Evolutionary conservation across 371 early-diverging fungal species (phyloP).

Genomic region (Sporodiniella umbellata): DNA sequence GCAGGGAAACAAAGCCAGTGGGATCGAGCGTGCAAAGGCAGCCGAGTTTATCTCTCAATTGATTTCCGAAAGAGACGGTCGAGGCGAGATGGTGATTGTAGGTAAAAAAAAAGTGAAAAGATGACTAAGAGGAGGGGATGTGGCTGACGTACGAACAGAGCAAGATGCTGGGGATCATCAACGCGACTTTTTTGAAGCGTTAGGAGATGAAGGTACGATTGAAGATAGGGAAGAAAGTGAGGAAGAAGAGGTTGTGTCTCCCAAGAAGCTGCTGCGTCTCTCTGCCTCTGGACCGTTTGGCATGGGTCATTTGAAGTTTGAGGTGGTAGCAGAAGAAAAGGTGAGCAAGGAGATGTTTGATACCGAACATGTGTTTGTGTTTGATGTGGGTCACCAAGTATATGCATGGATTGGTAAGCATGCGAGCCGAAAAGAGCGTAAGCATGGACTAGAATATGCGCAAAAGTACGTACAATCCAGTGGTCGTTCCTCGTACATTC

Average conservation of each 20-base stretch:
- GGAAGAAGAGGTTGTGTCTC: slow-evolving; percentile 27
- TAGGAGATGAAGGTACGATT: slow-evolving; percentile 66
- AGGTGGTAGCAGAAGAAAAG: slow-evolving; percentile 44
- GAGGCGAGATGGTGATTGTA: slow-evolving; percentile 61
- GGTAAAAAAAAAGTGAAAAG: slow-evolving; percentile 36
- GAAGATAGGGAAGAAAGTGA: slow-evolving; percentile 41
- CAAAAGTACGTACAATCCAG: slow-evolving; percentile 54
- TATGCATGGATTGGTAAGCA: slow-evolving; percentile 64
- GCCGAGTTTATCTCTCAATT: slow-evolving; percentile 65
- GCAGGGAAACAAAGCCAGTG: slow-evolving; percentile 68
- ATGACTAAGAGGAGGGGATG: too few relatives aligned
- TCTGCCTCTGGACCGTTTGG: slow-evolving; percentile 33
- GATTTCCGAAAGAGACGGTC: slow-evolving; percentile 60
- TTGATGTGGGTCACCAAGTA: slow-evolving; percentile 59
- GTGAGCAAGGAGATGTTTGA: slow-evolving; percentile 51
- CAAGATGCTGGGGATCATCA: slow-evolving; percentile 59
- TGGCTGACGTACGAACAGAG: too few relatives aligned
- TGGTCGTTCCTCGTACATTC: slow-evolving; percentile 52
- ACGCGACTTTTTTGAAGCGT: slow-evolving; percentile 58
- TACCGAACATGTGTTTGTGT: slow-evolving; percentile 57
- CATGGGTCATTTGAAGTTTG: slow-evolving; percentile 36
- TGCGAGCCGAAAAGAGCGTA: slow-evolving; percentile 59
- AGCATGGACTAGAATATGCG: slow-evolving; percentile 57
- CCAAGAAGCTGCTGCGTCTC: slow-evolving; percentile 47
- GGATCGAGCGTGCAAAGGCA: slow-evolving; percentile 71